Conservation (phyloP, 306 rosid species). For the Heteromeles arbutifolia region DNA sequence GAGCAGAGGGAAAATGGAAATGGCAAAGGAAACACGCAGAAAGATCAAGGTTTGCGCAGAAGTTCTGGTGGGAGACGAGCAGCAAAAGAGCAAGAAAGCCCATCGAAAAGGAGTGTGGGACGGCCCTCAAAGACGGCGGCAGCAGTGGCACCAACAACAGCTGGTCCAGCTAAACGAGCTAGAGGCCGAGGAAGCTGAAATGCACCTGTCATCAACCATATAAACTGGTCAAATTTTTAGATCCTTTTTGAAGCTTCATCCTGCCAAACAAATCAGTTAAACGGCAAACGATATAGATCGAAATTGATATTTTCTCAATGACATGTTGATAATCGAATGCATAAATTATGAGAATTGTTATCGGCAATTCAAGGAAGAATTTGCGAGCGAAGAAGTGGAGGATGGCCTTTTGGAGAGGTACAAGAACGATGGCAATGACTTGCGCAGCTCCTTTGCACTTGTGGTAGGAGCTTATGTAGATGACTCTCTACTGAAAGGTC, state of each 20-base stretch:
- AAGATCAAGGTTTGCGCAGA: slow-evolving; percentile 14
- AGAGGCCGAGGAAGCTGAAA: slow-evolving; percentile 15
- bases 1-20: slow-evolving; percentile 8
- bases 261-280: not conserved
- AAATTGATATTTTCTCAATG: not conserved
- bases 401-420: not conserved
- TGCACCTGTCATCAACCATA: not conserved
- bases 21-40: slow-evolving; percentile 5
- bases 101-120: slow-evolving; percentile 14
- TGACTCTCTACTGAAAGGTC: too few species aligned
- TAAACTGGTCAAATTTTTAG: not conserved
- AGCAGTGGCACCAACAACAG: not conserved
- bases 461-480: not conserved
- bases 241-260: too few species aligned
- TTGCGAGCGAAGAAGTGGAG: not conserved
- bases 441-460: too few species aligned
- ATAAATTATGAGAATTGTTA: not conserved
- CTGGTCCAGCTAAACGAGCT: slow-evolving; percentile 19
- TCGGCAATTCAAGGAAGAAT: too few species aligned
- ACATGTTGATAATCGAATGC: not conserved
- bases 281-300: not conserved
- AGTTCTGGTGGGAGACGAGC: slow-evolving; percentile 13
- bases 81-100: slow-evolving; percentile 18
- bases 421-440: too few species aligned
- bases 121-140: slow-evolving; percentile 24